Conservation (phyloP, 2,329 filamentous ascomycete species). For the Colletotrichum neosansevieriae region DNA sequence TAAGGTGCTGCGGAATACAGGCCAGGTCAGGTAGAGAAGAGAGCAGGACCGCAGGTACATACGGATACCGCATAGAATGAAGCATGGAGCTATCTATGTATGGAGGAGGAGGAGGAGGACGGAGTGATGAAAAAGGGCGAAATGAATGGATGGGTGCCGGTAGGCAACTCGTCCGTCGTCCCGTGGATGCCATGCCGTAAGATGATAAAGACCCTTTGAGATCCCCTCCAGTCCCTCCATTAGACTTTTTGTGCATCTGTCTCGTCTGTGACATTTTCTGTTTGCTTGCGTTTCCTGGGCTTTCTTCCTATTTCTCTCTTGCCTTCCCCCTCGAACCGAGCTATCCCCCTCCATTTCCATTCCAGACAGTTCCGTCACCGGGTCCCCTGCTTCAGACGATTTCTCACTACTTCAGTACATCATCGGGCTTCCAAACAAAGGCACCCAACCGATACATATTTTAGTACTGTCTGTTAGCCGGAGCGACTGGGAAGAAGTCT, state of each 20-base stretch:
- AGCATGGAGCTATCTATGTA: conserved; percentile 9
- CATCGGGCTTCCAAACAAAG: conserved; percentile 16
- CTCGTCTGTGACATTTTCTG: conserved; percentile 28
- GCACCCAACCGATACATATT: neutral
- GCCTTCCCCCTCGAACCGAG: neutral
- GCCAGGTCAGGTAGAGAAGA: neutral
- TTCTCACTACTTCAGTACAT: conserved; percentile 4
- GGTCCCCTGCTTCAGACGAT: neutral
- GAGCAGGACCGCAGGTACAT: neutral
- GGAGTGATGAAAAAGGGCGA: neutral
- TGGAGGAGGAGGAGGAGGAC: conserved; percentile 18
- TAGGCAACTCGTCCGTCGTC: conserved; percentile 29
- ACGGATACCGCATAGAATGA: conserved; percentile 9
- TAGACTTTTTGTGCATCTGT: conserved; percentile 22
- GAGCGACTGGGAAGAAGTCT: conserved; percentile 7
- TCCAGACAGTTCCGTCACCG: conserved; percentile 7
- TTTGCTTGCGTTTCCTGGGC: neutral
- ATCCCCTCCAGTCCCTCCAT: conserved; percentile 26
- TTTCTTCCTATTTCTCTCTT: neutral
- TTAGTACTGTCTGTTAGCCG: conserved; percentile 14
- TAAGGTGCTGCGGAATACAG: conserved; percentile 5
- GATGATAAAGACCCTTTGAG: conserved; percentile 38
- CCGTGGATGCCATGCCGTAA: conserved; percentile 31
- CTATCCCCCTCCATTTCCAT: neutral
- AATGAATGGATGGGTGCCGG: neutral